A percentile compares a stretch with the other conserved stretches of the same genome.
Conservation (phyloP, 345 rosid genomes). For the Pugionium dolabratum region DNA sequence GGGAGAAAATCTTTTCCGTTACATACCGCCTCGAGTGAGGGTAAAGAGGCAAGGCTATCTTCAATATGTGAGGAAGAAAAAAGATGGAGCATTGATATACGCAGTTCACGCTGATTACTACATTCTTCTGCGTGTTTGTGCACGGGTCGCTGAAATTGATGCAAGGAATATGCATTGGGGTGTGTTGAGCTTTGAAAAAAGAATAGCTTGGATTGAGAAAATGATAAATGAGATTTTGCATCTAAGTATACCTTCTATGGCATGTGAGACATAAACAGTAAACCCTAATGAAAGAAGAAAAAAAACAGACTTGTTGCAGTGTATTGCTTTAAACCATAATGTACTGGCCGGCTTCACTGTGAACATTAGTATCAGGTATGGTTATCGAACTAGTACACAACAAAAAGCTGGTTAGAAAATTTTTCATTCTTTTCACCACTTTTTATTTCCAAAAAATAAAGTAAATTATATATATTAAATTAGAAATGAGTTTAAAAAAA, state of each 20-base stretch:
- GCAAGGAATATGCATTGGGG: conserved; percentile 63
- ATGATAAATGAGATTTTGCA: conserved; percentile 58
- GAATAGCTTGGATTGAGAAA: conserved; percentile 73
- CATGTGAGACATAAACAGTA: conserved; percentile 36
- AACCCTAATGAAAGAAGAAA: no score
- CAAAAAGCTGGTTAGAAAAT: no score
- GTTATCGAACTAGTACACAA: no score
- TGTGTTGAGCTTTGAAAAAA: conserved; percentile 68
- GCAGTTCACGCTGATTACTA: conserved; percentile 83
- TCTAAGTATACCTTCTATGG: conserved; percentile 44
- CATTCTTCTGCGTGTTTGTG: conserved; percentile 69
- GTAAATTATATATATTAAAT: no score
- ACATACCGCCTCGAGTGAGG: conserved; percentile 70
- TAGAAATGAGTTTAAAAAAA: no score
- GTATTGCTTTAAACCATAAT: no score
- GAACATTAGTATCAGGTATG: no score
- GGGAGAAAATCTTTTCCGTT: conserved; percentile 68
- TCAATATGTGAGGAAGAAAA: conserved; percentile 60
- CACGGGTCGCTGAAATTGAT: conserved; percentile 59
- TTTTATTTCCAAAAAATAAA: no score
- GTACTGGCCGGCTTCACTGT: no score
- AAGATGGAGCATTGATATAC: conserved; percentile 54
- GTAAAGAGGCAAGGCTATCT: conserved; percentile 61
- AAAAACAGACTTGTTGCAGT: no score
- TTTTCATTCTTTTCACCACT: no score